Base-by-base conservation (phyloP, 1,284 basidiomycete genomes). In the Fistulinella cinereoalba region DNA sequence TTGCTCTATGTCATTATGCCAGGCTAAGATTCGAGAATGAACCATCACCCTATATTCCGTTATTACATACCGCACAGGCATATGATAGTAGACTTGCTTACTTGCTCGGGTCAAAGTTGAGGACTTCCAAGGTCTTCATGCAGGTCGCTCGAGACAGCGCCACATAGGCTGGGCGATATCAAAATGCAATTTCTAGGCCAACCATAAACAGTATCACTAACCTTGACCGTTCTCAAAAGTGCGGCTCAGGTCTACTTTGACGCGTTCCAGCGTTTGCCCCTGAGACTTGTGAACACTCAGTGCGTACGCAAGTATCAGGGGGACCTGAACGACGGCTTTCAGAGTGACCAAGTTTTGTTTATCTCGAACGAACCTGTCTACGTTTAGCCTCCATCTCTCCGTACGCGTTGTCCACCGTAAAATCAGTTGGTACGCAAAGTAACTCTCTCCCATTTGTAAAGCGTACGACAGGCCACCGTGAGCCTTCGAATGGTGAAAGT, bases 121-220 rank as follows among this genome's bases (percentile, higher is more conserved):
- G 67, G 9, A 97, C 88, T 65, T 97, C 88, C 24, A 97, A 72
- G 1, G 86, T 81, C 25, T 88, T 82, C 58, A 97, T 75, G 13
- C 77, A 84, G 0, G 92, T 97, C 6, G 95, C 95, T 37, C 95
- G 85, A 9, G 92, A 95, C 15, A 97, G 77, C 0, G 95, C 95
- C 34, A 97, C 94, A 64, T 97, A 97, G 3, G 91, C 92, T 81
- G 74, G 71, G 68, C 69, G 4, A 40, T 23, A 18, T 22, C 51
- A 29, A 44, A 21, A 29, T 13, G 44, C 15, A 37, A 18, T 21
- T 32, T 15, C 33, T n/a, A 12, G 2, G 41, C 29, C 25, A 39
- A n/a, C 21, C 22, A 19, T 8, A 12, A 37, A 37, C 12, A 33
- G 16, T 11, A 37, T 28, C 21, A 38, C 62, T 37, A 34, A 81